phyloP scores from a whole-genome alignment of 2,329 filamentous ascomycete genomes.

The Aspergillus floridensis region DNA sequence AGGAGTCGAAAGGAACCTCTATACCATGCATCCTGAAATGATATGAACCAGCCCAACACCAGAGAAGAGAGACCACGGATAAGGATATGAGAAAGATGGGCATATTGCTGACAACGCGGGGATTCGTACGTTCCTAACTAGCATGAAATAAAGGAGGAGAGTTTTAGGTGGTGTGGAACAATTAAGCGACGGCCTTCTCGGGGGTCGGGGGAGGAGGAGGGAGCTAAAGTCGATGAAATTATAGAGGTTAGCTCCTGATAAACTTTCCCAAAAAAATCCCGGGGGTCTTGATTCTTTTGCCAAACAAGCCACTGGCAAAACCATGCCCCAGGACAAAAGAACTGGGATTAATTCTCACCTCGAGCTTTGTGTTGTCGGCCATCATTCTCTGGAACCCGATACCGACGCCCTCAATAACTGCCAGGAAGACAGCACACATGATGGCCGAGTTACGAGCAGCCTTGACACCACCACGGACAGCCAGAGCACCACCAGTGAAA shows the following conservation, averaged over 20 bases:
- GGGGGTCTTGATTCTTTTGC: neutral
- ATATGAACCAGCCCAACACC: constrained; percentile 38
- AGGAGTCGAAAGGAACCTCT: constrained; percentile 29
- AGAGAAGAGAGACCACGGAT: constrained; percentile 37
- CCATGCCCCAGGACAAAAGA: neutral
- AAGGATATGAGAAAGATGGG: constrained; percentile 23
- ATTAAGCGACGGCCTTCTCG: constrained; percentile 39
- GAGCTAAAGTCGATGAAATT: constrained; percentile 23
- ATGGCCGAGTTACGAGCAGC: constrained; percentile 94
- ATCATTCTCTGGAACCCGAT: constrained; percentile 95
- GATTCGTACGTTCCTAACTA: constrained; percentile 13
- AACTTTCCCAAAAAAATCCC: neutral
- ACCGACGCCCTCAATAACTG: constrained; percentile 95
- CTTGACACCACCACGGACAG: constrained; percentile 86
- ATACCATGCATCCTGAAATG: constrained; percentile 36
- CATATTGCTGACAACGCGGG: constrained; percentile 20
- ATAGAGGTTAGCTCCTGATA: constrained; percentile 7
- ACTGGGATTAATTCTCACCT: constrained; percentile 50
- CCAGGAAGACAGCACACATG: constrained; percentile 88
- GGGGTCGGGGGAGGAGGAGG: constrained; percentile 37
- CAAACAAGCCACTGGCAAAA: neutral
- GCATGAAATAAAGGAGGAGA: constrained; percentile 2
- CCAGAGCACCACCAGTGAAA: constrained; percentile 89
- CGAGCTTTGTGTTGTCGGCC: constrained; percentile 80
- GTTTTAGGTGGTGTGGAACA: neutral